Conservation (phyloP, 2,329 filamentous ascomycete species). For the Sphaerostilbella broomeana region DNA sequence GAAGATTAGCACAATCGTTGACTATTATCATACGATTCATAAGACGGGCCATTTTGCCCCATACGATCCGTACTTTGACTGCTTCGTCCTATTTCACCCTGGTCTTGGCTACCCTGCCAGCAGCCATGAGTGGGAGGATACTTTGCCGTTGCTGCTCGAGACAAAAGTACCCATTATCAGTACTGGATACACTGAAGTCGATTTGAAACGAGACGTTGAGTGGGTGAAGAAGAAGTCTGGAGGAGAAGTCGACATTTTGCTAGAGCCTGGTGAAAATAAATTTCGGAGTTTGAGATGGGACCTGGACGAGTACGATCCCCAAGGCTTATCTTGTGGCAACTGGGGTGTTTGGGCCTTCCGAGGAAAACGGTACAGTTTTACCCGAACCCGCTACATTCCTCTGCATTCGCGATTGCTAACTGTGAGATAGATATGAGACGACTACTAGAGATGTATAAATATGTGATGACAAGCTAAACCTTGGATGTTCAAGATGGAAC, state of each 20-base stretch:
- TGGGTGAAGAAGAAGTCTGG: conserved; percentile 81
- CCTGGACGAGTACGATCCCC: conserved; percentile 88
- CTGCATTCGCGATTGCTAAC: conserved; percentile 26
- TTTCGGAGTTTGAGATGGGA: conserved; percentile 97
- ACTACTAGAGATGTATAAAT: conserved; percentile 42
- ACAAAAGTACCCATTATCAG: conserved; percentile 93
- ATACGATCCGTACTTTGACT: conserved; percentile 97
- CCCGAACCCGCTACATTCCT: conserved; percentile 1
- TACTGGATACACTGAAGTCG: conserved; percentile 92
- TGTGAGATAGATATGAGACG: conserved; percentile 51
- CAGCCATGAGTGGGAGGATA: conserved; percentile 89
- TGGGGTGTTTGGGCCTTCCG: conserved; percentile 97
- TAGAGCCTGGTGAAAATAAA: conserved; percentile 87
- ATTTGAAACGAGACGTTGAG: conserved; percentile 86
- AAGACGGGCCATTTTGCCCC: conserved; percentile 84
- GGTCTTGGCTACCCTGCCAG: conserved; percentile 91
- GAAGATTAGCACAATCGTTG: conserved; percentile 97
- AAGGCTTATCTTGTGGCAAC: conserved; percentile 91
- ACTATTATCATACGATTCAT: conserved; percentile 97
- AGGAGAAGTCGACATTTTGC: conserved; percentile 85
- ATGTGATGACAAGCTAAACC: too few species aligned
- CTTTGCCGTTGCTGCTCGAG: conserved; percentile 80
- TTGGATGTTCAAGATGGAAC: too few species aligned
- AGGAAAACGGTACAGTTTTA: conserved; percentile 72
- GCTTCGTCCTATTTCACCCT: conserved; percentile 94